These are phyloP conservation scores for Podospora bellae-mahoneyi DNA, from an alignment of 495 filamentous ascomycete genomes.

Conservation along the genomic window DNA sequence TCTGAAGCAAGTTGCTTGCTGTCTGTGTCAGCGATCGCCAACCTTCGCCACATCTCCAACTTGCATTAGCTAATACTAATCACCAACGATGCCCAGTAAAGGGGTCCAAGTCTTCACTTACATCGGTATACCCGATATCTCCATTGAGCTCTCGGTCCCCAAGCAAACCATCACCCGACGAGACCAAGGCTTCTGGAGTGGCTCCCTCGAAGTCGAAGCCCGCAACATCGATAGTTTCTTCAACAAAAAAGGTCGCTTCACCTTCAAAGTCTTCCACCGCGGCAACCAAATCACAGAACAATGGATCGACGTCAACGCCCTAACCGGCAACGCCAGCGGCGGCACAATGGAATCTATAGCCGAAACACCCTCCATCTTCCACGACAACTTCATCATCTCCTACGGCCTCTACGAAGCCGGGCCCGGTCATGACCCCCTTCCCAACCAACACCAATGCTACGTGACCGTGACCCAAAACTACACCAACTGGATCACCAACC, in stretches of 20 bases:
- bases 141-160: slow-evolving; percentile 47
- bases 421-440: slow-evolving; percentile 40
- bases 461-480: slow-evolving; percentile 47
- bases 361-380: slow-evolving; percentile 41
- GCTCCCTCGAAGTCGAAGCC: slow-evolving; percentile 47
- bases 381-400: slow-evolving; percentile 32
- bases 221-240: slow-evolving; percentile 42
- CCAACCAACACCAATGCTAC: slow-evolving; percentile 51
- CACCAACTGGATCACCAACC: slow-evolving; percentile 44
- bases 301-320: slow-evolving; percentile 46
- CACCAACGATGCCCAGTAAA: slow-evolving; percentile 47
- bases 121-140: slow-evolving; percentile 42
- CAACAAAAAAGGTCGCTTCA: slow-evolving; percentile 46
- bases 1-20: background rate
- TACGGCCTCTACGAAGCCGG: slow-evolving; percentile 56
- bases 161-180: slow-evolving; percentile 33
- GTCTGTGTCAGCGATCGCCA: background rate
- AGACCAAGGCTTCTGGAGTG: slow-evolving; percentile 36
- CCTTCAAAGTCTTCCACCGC: slow-evolving; percentile 44
- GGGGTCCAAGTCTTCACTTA: slow-evolving; percentile 48
- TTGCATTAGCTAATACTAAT: background rate
- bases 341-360: slow-evolving; percentile 49
- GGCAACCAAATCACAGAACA: slow-evolving; percentile 37
- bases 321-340: slow-evolving; percentile 46
- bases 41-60: background rate